These are phyloP conservation scores for Cladosporium sp. DNA, from an alignment of 2,329 filamentous ascomycete genomes.

Conservation along the genomic window DNA sequence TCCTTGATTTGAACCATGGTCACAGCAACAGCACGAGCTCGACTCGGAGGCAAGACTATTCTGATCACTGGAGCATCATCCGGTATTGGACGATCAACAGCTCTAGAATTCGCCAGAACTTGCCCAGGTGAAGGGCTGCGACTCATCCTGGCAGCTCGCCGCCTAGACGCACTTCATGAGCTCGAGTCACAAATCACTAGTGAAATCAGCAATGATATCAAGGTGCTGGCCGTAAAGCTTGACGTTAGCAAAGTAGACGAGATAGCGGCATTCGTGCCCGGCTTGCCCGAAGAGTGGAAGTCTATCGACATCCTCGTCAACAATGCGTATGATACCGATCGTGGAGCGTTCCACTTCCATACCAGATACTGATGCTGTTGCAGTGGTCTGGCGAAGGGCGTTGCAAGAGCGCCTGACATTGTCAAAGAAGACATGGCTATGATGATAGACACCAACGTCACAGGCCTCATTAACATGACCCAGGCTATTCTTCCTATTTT, in stretches of 20 bases:
- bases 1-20: too few species aligned
- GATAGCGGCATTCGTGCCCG: constrained; percentile 66
- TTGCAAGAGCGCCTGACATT: constrained; percentile 80
- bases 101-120: constrained; percentile 86
- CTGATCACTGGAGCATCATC: constrained; percentile 89
- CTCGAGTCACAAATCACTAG: constrained; percentile 70
- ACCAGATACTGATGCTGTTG: too few species aligned
- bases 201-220: constrained; percentile 73
- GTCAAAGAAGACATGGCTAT: constrained; percentile 69
- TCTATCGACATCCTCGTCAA: constrained; percentile 88
- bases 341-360: neutral
- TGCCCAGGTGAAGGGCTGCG: constrained; percentile 73
- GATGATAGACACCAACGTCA: constrained; percentile 91
- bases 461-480: constrained; percentile 88
- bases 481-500: constrained; percentile 81
- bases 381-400: constrained; percentile 72
- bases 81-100: constrained; percentile 83
- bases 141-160: constrained; percentile 82
- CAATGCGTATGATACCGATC: constrained; percentile 58
- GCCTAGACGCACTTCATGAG: constrained; percentile 71
- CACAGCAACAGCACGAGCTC: too few species aligned
- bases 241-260: constrained; percentile 80
- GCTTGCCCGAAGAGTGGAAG: constrained; percentile 74
- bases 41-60: constrained; percentile 88
- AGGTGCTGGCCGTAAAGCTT: constrained; percentile 76